Base-by-base conservation (phyloP, 208 protist genomes). In the Blechomonas ayalai region DNA sequence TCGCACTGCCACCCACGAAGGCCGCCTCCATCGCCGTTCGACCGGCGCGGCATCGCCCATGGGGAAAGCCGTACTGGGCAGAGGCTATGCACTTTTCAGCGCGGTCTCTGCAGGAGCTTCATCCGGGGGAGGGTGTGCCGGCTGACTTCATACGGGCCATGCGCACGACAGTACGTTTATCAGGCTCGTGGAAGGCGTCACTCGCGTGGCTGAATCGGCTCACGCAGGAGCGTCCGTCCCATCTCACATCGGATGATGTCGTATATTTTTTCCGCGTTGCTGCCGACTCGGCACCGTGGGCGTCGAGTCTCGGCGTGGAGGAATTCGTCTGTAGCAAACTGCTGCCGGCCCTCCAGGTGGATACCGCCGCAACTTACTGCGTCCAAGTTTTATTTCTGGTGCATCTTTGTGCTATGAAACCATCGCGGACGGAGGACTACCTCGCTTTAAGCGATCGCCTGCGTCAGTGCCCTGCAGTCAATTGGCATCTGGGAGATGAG, bases 351-450 rank as follows among this genome's bases (percentile, higher is more conserved):
- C 27, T 87, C 42, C 43, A 43, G 4, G 13, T 25, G 9, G 48
- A 31, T 16, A 62, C 43, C 0, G 52, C 61, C 29, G 41, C 50
- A 33, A 43, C 48, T 3, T 62, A 57, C 36, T 73, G 70, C 1
- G 43, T 55, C 9, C 35, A 45, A 13, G 50, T 61, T 1, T 35
- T 81, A 22, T 90, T 75, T 68, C 41, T 77, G 0, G 48, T 52
- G 5, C 66, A 90, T 51, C 60, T 81, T 18, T 79, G 73, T 48
- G 36, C 20, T 4, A 42, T 85, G 3, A 82, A 79, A 31, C 52
- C 56, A 20, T 36, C 56, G 9, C 57, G 67, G 8, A 66, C 73
- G 0, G 73, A 77, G 15, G 56, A 67, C 15, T 90, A 23, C 4
- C 3, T 59, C 55, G 32, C 0, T 62, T 12, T 31, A 27, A 9